A percentile compares a stretch with the other conserved stretches of the same genome.
Conservation (phyloP, 1,139 yeast species). For the Protomyces arabidopsidicola region DNA sequence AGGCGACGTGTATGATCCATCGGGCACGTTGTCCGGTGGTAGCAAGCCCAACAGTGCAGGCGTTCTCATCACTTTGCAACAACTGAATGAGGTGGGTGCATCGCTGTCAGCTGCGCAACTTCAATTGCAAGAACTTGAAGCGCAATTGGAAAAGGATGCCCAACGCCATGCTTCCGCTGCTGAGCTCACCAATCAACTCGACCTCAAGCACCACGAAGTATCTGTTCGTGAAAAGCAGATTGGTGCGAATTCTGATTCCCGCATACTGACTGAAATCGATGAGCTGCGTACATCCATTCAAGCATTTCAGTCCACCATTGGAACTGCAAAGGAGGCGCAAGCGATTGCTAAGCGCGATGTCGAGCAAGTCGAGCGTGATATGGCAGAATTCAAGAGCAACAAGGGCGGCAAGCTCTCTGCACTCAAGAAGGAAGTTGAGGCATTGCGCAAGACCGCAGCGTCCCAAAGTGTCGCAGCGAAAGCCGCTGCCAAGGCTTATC, state of each 20-base stretch:
- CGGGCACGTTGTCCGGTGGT: constrained; percentile 96
- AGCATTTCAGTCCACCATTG: constrained; percentile 47
- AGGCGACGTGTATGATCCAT: constrained; percentile 94
- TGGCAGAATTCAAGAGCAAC: constrained; percentile 72
- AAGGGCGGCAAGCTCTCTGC: constrained; percentile 75
- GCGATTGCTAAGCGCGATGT: constrained; percentile 40
- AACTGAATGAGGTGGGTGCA: constrained; percentile 52
- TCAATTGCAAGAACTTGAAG: constrained; percentile 46
- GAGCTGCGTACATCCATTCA: constrained; percentile 26
- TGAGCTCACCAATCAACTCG: constrained; percentile 59
- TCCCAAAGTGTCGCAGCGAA: constrained; percentile 48
- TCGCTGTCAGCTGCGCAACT: constrained; percentile 44
- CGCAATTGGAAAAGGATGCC: constrained; percentile 48
- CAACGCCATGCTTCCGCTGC: constrained; percentile 51
- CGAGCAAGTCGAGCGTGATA: constrained; percentile 60
- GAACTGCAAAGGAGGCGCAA: constrained; percentile 45
- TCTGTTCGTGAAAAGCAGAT: constrained; percentile 57
- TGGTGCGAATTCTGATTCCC: constrained; percentile 57
- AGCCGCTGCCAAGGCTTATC: constrained; percentile 52
- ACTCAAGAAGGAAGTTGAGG: constrained; percentile 52
- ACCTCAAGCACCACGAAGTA: constrained; percentile 64
- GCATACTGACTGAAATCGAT: constrained; percentile 36
- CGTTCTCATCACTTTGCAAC: constrained; percentile 62
- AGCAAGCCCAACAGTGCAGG: constrained; percentile 55
- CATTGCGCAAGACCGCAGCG: constrained; percentile 43